A percentile compares a stretch with the other conserved stretches of the same genome.
Conservation (phyloP, 2,329 filamentous ascomycete species). For the Scedosporium aurantiacum region DNA sequence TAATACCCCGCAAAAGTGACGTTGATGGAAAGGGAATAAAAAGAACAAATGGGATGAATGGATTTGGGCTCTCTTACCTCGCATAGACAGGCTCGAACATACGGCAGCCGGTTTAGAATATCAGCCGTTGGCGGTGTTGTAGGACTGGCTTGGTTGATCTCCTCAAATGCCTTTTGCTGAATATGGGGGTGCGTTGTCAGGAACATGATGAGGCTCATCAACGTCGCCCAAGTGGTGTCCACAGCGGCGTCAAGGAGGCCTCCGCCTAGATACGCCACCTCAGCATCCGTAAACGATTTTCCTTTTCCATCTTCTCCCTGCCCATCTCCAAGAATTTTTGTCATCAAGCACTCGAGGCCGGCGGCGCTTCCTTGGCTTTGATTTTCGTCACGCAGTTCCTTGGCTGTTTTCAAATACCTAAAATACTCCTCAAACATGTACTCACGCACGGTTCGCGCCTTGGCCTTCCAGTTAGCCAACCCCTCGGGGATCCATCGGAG, state of each 20-base stretch:
- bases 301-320: constrained; percentile 6
- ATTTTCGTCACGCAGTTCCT: background rate
- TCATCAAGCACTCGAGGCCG: constrained; percentile 9
- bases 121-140: constrained; percentile 20
- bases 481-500: constrained; percentile 13
- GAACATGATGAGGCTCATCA: constrained; percentile 16
- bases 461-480: constrained; percentile 14
- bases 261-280: constrained; percentile 13
- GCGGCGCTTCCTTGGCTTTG: background rate
- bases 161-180: constrained; percentile 15
- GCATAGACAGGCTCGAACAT: constrained; percentile 14
- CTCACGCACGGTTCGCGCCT: constrained; percentile 12
- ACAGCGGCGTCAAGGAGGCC: constrained; percentile 16
- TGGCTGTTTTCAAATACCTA: background rate
- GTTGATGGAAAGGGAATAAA: too few relatives aligned
- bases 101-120: constrained; percentile 11
- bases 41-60: too few relatives aligned
- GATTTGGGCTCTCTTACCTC: constrained; percentile 7
- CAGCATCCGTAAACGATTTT: constrained; percentile 6
- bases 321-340: constrained; percentile 12
- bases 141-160: constrained; percentile 16
- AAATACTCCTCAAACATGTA: constrained; percentile 11
- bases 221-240: constrained; percentile 15
- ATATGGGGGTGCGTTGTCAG: constrained; percentile 15
- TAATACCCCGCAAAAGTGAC: too few relatives aligned